Evolutionary conservation across 768 basidiomycete species (phyloP), one percentile per base, ranked within the genome.

Genomic region (Cystobasidium tubakii): DNA sequence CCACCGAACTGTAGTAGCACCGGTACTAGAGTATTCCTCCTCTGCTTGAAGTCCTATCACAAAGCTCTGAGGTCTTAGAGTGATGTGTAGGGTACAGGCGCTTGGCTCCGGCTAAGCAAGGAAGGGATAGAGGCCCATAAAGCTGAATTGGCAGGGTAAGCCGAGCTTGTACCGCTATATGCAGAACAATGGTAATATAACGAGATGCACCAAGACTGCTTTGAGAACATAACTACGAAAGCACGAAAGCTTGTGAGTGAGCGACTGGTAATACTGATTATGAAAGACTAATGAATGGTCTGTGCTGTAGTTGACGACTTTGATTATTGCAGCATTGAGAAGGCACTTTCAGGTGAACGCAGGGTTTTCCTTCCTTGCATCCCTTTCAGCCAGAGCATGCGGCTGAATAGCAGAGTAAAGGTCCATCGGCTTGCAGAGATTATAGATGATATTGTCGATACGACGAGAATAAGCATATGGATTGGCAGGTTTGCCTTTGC

Each of bases 341-440:
- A 23, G 10, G 53, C 10, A n/a, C 7, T n/a, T 9, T 60, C 57
- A 60, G 29, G 17, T n/a, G 21, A 71, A 71, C 1, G 69, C 69
- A 12, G 69, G 69, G 25, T 71, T 71, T 53, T 74, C 73, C 13
- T 27, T 9, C 13, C 73, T 21, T n/a, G 21, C 53, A 74, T 74
- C 73, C 19, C 53, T 36, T 23, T 55, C 33, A 4, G 63, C 74
- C n/a, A 57, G 43, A 29, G 55, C 66, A 53, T 75, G 74, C 12
- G 66, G 43, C 4, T 60, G 54, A 23, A 75, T 71, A 36, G 54
- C 34, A 63, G 66, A 75, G 29, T 36, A 60, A n/a, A 67, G 55
- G 21, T 67, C 66, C 60, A 46, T 53, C 3, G 74, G 74, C 34
- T 69, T 74, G 50, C 74, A 75, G 43, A 75, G 69, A 12, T 55